phyloP scores from a whole-genome alignment of 2,329 filamentous ascomycete species.

The Colletotrichum endophyticum region DNA sequence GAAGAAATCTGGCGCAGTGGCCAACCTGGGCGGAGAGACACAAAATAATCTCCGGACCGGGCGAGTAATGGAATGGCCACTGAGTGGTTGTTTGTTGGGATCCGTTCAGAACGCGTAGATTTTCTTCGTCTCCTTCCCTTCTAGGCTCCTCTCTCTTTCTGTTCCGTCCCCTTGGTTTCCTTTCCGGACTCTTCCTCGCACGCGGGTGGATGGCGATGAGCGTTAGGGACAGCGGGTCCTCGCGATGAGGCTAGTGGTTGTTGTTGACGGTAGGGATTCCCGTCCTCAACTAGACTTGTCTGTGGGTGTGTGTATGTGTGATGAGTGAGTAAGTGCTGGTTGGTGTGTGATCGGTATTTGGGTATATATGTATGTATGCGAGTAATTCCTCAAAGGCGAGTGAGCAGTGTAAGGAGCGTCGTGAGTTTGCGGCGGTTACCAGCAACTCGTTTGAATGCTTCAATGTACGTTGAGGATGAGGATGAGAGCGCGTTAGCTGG shows the following conservation, averaged over 20 bases:
- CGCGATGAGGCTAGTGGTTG: slow-evolving; percentile 37
- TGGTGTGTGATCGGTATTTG: background rate
- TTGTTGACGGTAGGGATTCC: slow-evolving; percentile 28
- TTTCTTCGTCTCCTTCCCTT: slow-evolving; percentile 19
- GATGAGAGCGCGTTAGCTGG: slow-evolving; percentile 34
- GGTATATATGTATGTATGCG: slow-evolving; percentile 16
- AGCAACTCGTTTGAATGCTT: slow-evolving; percentile 46
- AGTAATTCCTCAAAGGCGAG: slow-evolving; percentile 25
- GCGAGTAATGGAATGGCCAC: slow-evolving; percentile 25
- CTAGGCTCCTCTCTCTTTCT: background rate
- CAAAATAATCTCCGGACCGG: slow-evolving; percentile 32
- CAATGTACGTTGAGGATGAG: slow-evolving; percentile 24
- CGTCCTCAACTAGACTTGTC: background rate
- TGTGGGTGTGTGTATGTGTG: background rate
- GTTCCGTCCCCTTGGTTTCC: background rate
- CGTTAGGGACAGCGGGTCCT: slow-evolving; percentile 43
- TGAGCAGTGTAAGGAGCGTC: slow-evolving; percentile 43
- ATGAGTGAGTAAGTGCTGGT: background rate
- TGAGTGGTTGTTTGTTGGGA: slow-evolving; percentile 15
- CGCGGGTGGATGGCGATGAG: slow-evolving; percentile 23
- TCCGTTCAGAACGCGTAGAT: slow-evolving; percentile 41
- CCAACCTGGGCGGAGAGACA: slow-evolving; percentile 26
- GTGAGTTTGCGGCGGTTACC: slow-evolving; percentile 39
- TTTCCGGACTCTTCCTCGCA: background rate
- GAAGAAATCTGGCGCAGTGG: slow-evolving; percentile 39